phyloP scores from a whole-genome alignment of 148 eudicot genomes.

The Fallopia convolvulus region DNA sequence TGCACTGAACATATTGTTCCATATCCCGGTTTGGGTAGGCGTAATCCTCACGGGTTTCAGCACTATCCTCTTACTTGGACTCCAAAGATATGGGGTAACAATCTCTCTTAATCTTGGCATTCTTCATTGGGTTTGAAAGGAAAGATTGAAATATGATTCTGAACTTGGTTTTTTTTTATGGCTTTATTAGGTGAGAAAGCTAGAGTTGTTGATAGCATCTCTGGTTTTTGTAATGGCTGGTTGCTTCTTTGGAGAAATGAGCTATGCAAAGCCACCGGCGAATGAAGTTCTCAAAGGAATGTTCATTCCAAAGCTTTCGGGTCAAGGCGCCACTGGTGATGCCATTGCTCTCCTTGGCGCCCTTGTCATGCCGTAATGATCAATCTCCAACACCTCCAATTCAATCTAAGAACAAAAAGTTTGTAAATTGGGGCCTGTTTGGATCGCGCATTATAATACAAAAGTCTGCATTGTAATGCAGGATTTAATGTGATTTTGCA shows the following conservation, averaged over 20 bases:
- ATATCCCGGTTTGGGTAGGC: conserved; percentile 82
- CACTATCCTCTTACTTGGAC: conserved; percentile 60
- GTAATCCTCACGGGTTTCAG: conserved; percentile 75
- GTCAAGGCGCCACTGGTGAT: conserved; percentile 49
- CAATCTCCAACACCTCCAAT: not conserved
- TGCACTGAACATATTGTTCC: conserved; percentile 67
- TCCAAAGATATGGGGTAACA: conserved; percentile 86
- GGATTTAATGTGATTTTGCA: too few species aligned
- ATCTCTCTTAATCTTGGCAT: not conserved
- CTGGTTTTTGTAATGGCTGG: conserved; percentile 62
- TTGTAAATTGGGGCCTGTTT: too few species aligned
- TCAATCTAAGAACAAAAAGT: not conserved
- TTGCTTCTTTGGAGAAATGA: conserved; percentile 67
- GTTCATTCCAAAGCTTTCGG: conserved; percentile 56
- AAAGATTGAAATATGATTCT: not conserved
- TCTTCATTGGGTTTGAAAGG: not conserved
- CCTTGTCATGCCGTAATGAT: conserved; percentile 60
- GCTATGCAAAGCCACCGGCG: conserved; percentile 52
- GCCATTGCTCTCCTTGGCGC: conserved; percentile 72
- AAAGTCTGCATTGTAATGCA: too few species aligned
- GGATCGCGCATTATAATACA: too few species aligned
- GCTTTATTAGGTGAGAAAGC: conserved; percentile 50
- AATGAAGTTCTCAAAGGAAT: conserved; percentile 43
- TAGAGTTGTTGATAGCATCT: conserved; percentile 50
- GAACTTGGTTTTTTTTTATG: not conserved